Base-by-base conservation (phyloP, 2,329 filamentous ascomycete genomes). In the Aspergillus texensis region DNA sequence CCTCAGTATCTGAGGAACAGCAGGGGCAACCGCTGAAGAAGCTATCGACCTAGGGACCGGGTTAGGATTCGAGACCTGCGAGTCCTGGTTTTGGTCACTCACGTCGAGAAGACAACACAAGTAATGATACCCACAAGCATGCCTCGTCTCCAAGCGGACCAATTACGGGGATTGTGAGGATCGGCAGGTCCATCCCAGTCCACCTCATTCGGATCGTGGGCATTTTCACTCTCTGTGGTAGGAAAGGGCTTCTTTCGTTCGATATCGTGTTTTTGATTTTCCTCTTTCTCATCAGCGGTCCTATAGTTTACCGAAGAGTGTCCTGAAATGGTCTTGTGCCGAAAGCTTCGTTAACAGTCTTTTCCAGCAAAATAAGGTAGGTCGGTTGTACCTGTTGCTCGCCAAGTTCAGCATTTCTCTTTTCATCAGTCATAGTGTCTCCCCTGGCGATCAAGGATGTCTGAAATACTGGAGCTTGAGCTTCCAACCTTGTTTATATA, bases 101-200 rank as follows among this genome's bases (percentile, higher is more conserved):
- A 36, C 34, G 34, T 36, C 14, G 34, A 36, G 12, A 36, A 36
- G 1, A 36, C 34, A 36, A 36, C 34, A 4, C 34, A 12, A 16
- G 34, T 60, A 14, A 65, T 56, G 26, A 60, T 48, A 6, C 48
- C 63, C n/a, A 65, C 63, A 48, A 62, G 57, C 45, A 62, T 60
- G 16, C 10, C 26, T 30, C 60, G 24, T 54, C 53, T 19, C 60
- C 60, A 62, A 24, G 14, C n/a, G 2, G 58, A 39, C 63, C 63
- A 65, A 43, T 65, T 65, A n/a, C 54, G 58, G 5, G 64, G 61
- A 24, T 65, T 63, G 16, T 59, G 21, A 39, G 64, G 61, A 46
- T 65, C 64, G 19, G 45, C 10, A 4, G 59, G 53, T 4, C 55
- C 16, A 39, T 55, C 52, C 52, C 52, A 55, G 19, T 55, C 52